Base-by-base conservation (phyloP, 768 basidiomycete species). In the Multifurca ochricompacta region DNA sequence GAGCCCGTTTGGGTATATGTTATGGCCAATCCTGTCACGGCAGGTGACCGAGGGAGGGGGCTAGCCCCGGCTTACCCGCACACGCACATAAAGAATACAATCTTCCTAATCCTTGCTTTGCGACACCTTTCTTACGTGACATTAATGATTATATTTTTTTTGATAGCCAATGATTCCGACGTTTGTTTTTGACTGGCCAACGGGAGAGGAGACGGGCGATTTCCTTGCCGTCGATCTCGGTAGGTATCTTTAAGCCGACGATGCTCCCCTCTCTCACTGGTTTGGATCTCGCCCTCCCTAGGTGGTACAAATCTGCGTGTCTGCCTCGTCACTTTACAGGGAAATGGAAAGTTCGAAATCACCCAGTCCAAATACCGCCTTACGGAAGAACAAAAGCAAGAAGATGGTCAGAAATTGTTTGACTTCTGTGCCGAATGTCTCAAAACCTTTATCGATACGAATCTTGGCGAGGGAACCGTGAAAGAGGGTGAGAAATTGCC, bases 271-370 rank as follows among this genome's bases (percentile, higher is more conserved):
- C 42, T 6, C 42, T 39, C 23, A 37, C 21, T 9, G 31, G 13
- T 21, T 25, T 27, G 40, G 43, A 11, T 41, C 48, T 35, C 28
- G 7, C 27, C 21, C 51, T 16, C 27, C 21, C 16, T 55, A 90
- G 89, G 90, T 48, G 94, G 94, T 31, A 98, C 95, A 21, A 98
- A 99, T 66, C 79, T 99, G n/a, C 92, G 96, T 40, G 96, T 97
- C 40, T 99, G 96, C 71, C 85, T 96, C 40, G 95, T 99, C 46
- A 88, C 84, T 27, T 74, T 99, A 2, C 82, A 87, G 62, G 96
- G 96, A 23, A 79, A 83, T 9, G 95, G 96, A 55, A 94, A 95
- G 74, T 99, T 98, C 68, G 93, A 97, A 71, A 87, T 99, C 62
- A 92, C 93, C 0, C 95, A 98, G 67, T 87, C 93, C 32, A 99